Conservation (phyloP, 2,329 filamentous ascomycete species). For the Xylariaceae sp. region DNA sequence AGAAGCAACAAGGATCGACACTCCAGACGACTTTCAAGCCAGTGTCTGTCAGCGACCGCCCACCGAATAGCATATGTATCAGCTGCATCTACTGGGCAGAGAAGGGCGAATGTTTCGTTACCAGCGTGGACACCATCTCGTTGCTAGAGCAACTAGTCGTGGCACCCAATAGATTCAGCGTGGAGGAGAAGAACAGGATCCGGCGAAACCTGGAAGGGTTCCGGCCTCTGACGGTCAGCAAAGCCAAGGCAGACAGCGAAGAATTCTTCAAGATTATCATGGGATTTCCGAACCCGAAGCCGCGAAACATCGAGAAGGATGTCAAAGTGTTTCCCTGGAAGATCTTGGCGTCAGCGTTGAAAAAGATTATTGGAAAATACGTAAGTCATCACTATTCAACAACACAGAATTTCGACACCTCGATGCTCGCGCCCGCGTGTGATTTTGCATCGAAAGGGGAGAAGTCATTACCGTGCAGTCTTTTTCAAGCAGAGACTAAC, state of each 20-base stretch:
- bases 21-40: constrained; percentile 77
- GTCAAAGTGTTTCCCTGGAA: constrained; percentile 99
- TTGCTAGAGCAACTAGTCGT: constrained; percentile 89
- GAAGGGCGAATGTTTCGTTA: constrained; percentile 86
- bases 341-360: constrained; percentile 77
- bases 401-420: background rate
- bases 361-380: constrained; percentile 99
- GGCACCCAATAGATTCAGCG: constrained; percentile 71
- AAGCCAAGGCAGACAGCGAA: constrained; percentile 86
- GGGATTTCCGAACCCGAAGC: constrained; percentile 92
- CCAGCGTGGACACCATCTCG: constrained; percentile 93
- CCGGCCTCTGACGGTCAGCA: constrained; percentile 87
- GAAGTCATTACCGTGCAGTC: no score
- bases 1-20: constrained; percentile 76
- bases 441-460: background rate
- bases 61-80: constrained; percentile 83
- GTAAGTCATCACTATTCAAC: constrained; percentile 19
- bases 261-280: constrained; percentile 99
- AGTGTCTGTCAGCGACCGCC: constrained; percentile 73
- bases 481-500: background rate
- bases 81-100: constrained; percentile 98
- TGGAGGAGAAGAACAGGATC: constrained; percentile 98
- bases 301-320: constrained; percentile 97
- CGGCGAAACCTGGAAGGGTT: constrained; percentile 93
- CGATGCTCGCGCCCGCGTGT: background rate